phyloP scores from a whole-genome alignment of 2,329 filamentous ascomycete species.

The Aureobasidium zeae region DNA sequence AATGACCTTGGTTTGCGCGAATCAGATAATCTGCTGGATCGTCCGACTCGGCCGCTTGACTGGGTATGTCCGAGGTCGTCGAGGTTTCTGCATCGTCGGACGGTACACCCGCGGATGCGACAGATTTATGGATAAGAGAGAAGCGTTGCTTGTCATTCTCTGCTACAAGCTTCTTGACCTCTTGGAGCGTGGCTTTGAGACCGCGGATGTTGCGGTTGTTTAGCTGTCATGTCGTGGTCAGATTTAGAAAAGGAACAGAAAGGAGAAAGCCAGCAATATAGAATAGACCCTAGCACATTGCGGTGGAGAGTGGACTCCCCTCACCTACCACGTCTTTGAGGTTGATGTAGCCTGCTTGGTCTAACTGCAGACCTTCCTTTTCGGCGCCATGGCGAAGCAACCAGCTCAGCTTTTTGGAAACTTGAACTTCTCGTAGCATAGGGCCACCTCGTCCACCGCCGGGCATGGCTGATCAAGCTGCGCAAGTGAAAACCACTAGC shows the following conservation, averaged over 20 bases:
- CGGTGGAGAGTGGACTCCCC: no score
- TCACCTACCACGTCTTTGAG: slow-evolving; percentile 49
- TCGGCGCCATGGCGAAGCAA: slow-evolving; percentile 54
- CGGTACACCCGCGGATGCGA: slow-evolving; percentile 15
- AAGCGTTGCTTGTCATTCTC: slow-evolving; percentile 89
- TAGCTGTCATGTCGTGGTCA: slow-evolving; percentile 35
- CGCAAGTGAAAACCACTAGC: no score
- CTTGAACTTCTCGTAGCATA: slow-evolving; percentile 34
- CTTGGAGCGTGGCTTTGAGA: slow-evolving; percentile 63
- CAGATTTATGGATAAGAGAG: slow-evolving; percentile 53
- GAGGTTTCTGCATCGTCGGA: slow-evolving; percentile 18
- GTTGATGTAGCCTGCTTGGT: slow-evolving; percentile 51
- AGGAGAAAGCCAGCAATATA: not conserved
- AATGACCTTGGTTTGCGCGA: slow-evolving; percentile 92
- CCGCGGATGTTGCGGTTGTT: slow-evolving; percentile 53
- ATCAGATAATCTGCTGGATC: slow-evolving; percentile 68
- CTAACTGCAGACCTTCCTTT: slow-evolving; percentile 50
- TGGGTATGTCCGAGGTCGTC: slow-evolving; percentile 17
- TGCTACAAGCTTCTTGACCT: slow-evolving; percentile 60
- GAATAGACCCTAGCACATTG: not conserved
- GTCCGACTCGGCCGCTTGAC: slow-evolving; percentile 29
- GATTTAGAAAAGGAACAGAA: not conserved
- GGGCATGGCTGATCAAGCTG: slow-evolving; percentile 12
- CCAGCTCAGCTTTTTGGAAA: slow-evolving; percentile 42
- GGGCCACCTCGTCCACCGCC: slow-evolving; percentile 28